These are phyloP conservation scores for Saccharomyces jurei DNA, from an alignment of 805 yeast species.

Conservation along the genomic window DNA sequence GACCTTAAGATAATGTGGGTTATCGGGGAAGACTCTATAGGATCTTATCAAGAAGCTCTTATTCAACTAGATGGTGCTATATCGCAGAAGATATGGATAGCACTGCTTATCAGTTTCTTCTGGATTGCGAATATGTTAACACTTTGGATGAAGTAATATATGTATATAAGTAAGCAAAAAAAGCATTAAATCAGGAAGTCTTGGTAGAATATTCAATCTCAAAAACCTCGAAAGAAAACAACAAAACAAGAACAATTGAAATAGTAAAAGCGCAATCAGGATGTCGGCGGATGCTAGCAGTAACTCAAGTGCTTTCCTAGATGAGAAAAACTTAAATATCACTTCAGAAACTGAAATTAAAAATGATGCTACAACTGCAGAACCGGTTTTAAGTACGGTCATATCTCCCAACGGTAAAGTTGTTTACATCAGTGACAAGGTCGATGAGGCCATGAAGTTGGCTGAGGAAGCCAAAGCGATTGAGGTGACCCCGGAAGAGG, in stretches of 20 bases:
- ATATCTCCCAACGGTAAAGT: conserved; percentile 23
- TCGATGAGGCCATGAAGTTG: conserved; percentile 40
- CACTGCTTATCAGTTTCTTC: background rate
- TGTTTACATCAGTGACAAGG: conserved; percentile 33
- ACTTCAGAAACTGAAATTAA: background rate
- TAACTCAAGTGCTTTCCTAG: background rate
- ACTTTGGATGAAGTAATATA: background rate
- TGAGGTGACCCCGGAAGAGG: conserved; percentile 28
- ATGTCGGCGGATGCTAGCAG: background rate
- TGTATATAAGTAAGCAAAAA: background rate
- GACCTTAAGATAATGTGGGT: background rate
- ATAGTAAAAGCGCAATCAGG: background rate
- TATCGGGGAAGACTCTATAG: background rate
- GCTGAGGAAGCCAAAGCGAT: conserved; percentile 32
- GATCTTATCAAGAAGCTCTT: background rate
- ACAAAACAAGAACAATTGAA: background rate
- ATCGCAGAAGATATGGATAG: background rate
- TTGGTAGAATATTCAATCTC: background rate
- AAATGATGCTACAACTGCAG: background rate
- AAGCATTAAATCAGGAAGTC: background rate
- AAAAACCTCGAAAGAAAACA: background rate
- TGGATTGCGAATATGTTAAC: background rate
- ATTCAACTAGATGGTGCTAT: background rate
- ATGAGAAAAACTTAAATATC: background rate
- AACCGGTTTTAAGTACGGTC: conserved; percentile 8